These are phyloP conservation scores for Falciphora oryzae DNA, from an alignment of 2,329 filamentous ascomycete species.

Conservation along the genomic window DNA sequence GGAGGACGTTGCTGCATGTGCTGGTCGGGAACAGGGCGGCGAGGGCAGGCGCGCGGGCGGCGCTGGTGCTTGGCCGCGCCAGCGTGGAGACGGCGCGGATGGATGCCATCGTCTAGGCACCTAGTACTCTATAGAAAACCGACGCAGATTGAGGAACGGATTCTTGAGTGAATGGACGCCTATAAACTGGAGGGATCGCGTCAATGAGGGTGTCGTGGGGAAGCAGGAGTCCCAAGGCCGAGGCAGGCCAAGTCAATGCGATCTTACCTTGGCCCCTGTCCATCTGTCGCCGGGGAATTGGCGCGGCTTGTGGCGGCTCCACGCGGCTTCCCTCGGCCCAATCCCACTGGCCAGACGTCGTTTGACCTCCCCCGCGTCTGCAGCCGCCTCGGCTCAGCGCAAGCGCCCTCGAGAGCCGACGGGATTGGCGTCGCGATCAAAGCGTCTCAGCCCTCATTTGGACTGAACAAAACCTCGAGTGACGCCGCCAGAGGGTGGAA, in stretches of 20 bases:
- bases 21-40: conserved; percentile 6
- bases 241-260: not conserved
- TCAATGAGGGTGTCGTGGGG: not conserved
- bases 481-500: no score
- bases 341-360: conserved; percentile 12
- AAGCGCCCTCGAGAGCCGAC: no score
- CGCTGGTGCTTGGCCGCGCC: conserved; percentile 21
- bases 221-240: not conserved
- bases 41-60: conserved; percentile 16
- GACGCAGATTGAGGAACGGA: no score
- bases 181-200: not conserved
- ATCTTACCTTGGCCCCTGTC: no score
- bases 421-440: no score
- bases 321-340: conserved; percentile 38
- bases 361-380: conserved; percentile 10
- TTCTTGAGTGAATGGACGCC: not conserved
- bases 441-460: no score
- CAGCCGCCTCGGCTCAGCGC: conserved; percentile 5
- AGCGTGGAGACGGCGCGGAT: conserved; percentile 29
- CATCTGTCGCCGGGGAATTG: not conserved
- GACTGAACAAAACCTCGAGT: no score
- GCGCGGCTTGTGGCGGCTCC: conserved; percentile 28
- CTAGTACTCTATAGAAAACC: not conserved
- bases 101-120: conserved; percentile 29
- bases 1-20: not conserved